phyloP scores from a whole-genome alignment of 441 rosid species.

The Pelargonium myrrhifolium region DNA sequence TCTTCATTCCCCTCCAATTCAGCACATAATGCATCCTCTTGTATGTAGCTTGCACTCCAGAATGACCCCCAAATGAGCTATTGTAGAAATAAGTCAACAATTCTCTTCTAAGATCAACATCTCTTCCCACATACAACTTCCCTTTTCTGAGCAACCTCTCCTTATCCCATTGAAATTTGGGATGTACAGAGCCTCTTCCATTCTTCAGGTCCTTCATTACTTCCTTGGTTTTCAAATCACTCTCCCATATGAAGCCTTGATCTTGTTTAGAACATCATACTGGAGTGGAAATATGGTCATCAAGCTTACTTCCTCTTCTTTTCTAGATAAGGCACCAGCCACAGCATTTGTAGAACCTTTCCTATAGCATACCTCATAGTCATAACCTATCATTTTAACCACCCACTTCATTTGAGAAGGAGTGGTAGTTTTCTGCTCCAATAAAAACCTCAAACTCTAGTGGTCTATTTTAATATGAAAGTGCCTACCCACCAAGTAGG shows the following conservation, averaged over 20 bases:
- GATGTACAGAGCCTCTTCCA: too few relatives aligned
- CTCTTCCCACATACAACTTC: neutral
- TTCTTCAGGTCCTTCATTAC: too few relatives aligned
- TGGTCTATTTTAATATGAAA: neutral
- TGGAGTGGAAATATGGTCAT: too few relatives aligned
- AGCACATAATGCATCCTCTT: too few relatives aligned
- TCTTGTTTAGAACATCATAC: too few relatives aligned
- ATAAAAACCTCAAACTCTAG: neutral
- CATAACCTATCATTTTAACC: neutral
- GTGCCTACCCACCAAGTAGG: neutral
- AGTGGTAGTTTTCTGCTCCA: neutral
- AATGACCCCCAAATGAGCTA: neutral
- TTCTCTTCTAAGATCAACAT: neutral
- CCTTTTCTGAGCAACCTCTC: neutral
- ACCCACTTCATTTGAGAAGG: neutral
- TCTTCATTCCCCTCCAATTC: neutral
- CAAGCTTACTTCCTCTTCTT: neutral
- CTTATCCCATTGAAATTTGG: neutral
- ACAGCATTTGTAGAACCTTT: neutral
- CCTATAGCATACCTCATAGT: neutral
- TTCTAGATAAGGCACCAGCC: neutral
- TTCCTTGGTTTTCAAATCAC: too few relatives aligned
- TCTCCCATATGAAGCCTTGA: too few relatives aligned
- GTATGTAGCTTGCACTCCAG: neutral
- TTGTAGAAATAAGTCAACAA: neutral